Evolutionary conservation across 306 rosid genomes (phyloP).

Genomic region (Chamaecrista fasciculata): DNA sequence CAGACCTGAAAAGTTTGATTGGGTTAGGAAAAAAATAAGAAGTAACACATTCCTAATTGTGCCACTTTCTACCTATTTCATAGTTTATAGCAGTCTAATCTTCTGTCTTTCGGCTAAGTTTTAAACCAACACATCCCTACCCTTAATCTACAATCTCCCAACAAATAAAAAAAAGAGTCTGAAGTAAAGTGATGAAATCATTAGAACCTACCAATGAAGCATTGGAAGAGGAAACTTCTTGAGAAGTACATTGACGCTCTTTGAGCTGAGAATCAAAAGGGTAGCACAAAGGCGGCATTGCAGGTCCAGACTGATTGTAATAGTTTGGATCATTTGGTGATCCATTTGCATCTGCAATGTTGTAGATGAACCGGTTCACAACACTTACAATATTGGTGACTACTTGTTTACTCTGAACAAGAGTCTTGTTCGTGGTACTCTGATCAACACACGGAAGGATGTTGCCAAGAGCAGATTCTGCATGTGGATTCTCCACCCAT

Average conservation of each 20-base stretch:
- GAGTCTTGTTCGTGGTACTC: conserved; percentile 73
- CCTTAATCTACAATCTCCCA: background rate
- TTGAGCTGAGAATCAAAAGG: conserved; percentile 61
- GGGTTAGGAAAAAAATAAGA: too few species aligned
- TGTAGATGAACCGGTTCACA: conserved; percentile 63
- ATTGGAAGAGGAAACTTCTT: conserved; percentile 68
- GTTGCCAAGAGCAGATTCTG: conserved; percentile 81
- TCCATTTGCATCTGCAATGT: conserved; percentile 60
- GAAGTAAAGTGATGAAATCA: background rate
- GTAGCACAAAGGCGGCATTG: conserved; percentile 80
- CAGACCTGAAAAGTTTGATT: conserved; percentile 55
- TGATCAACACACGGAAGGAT: conserved; percentile 89
- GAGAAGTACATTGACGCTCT: conserved; percentile 58
- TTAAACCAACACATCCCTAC: background rate
- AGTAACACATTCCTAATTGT: too few species aligned
- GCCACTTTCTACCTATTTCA: too few species aligned
- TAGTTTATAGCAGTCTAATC: too few species aligned
- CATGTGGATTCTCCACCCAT: conserved; percentile 88
- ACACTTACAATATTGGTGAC: conserved; percentile 63
- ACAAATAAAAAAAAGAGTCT: background rate
- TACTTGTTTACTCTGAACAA: conserved; percentile 72
- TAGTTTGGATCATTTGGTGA: conserved; percentile 32
- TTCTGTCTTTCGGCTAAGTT: too few species aligned
- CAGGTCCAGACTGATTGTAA: conserved; percentile 84
- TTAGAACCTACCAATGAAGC: conserved; percentile 62